Conservation (phyloP, 495 filamentous ascomycete species). For the Penicillium cosmopolitanum region DNA sequence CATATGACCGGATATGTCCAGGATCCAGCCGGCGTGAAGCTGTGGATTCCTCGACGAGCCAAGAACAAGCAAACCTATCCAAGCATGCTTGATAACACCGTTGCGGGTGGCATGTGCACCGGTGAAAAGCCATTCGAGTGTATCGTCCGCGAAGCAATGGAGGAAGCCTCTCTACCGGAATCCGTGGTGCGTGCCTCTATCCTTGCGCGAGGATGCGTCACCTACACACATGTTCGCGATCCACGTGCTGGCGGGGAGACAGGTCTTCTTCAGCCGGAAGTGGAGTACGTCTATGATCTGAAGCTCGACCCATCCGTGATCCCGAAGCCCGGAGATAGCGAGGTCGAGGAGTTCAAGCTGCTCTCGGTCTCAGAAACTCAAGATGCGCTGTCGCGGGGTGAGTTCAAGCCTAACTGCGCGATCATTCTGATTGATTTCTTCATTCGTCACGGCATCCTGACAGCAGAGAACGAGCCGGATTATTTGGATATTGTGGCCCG, state of each 20-base stretch:
- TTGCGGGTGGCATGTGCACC: constrained; percentile 85
- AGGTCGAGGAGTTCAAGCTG: constrained; percentile 85
- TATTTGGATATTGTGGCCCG: constrained; percentile 76
- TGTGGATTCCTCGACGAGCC: constrained; percentile 84
- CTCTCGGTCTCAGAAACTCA: constrained; percentile 74
- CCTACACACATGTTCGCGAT: constrained; percentile 84
- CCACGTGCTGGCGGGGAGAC: constrained; percentile 79
- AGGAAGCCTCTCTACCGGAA: constrained; percentile 86
- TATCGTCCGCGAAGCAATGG: constrained; percentile 80
- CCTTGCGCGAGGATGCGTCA: constrained; percentile 67
- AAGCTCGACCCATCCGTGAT: constrained; percentile 69
- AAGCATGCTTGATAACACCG: constrained; percentile 90
- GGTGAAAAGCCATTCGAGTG: constrained; percentile 77
- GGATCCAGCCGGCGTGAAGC: constrained; percentile 63
- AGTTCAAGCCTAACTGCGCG: constrained; percentile 95
- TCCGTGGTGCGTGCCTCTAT: constrained; percentile 63
- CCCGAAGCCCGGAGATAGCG: constrained; percentile 78
- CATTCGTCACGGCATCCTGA: constrained; percentile 80
- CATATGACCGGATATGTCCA: constrained; percentile 81
- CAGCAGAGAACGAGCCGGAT: constrained; percentile 77
- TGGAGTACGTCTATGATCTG: constrained; percentile 90
- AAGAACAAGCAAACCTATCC: constrained; percentile 81
- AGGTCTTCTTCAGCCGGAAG: constrained; percentile 88
- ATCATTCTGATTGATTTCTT: constrained; percentile 88
- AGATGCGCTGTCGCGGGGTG: constrained; percentile 66